Percentiles rank a stretch among this genome's conserved stretches.
phyloP scores from a whole-genome alignment of 176 grass and related monocot species.

The Tuctoria greenei region DNA sequence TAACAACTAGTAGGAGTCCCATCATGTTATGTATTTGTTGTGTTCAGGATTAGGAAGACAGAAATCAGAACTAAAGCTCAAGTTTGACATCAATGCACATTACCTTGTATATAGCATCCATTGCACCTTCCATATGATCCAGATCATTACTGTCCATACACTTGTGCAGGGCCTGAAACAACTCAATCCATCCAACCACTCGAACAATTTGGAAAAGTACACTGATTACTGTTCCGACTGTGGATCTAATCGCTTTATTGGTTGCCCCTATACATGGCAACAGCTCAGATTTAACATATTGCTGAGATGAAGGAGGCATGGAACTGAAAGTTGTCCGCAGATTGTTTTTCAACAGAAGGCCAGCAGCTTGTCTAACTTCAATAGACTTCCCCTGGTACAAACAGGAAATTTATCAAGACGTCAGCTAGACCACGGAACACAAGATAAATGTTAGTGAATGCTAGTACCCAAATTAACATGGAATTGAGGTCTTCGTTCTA shows the following conservation, averaged over 20 bases:
- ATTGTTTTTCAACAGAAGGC: conserved; percentile 87
- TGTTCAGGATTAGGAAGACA: not conserved
- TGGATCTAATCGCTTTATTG: conserved; percentile 79
- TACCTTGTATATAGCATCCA: conserved; percentile 99
- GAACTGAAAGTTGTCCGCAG: conserved; percentile 62
- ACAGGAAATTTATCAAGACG: conserved; percentile 26
- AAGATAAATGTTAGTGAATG: not conserved
- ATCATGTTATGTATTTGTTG: not conserved
- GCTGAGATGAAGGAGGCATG: conserved; percentile 58
- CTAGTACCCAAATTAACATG: not conserved
- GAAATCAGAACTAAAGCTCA: conserved; percentile 3
- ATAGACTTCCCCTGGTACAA: conserved; percentile 65
- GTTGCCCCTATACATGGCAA: conserved; percentile 80
- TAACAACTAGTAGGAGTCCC: not conserved
- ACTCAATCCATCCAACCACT: conserved; percentile 83
- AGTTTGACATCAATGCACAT: not conserved
- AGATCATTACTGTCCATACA: conserved; percentile 86
- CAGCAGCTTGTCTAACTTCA: conserved; percentile 94
- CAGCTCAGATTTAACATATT: conserved; percentile 81
- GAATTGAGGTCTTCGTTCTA: not conserved
- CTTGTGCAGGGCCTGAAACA: conserved; percentile 77
- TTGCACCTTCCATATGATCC: conserved; percentile 97
- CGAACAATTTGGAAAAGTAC: conserved; percentile 84
- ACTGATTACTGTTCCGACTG: conserved; percentile 86
- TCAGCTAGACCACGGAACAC: conserved; percentile 11